These are phyloP conservation scores for Lasiodiplodia theobromae DNA, from an alignment of 2,329 filamentous ascomycete species.

Conservation along the genomic window DNA sequence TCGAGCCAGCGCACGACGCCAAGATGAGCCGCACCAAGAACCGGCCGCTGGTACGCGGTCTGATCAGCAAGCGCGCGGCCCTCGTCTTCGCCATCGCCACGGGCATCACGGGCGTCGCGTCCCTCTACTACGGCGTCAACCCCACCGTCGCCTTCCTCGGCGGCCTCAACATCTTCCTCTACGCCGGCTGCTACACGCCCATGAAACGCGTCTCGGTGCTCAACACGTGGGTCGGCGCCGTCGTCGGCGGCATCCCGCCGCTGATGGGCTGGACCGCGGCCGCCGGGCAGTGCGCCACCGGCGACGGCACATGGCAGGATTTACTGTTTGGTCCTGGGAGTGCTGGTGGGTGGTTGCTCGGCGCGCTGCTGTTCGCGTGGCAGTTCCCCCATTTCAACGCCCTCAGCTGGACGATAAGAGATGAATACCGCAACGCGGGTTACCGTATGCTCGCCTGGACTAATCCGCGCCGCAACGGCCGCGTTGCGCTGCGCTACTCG, in stretches of 20 bases:
- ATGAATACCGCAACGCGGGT: slow-evolving; percentile 80
- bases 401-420: slow-evolving; percentile 83
- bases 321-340: slow-evolving; percentile 74
- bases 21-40: slow-evolving; percentile 95
- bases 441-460: slow-evolving; percentile 82
- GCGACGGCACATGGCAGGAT: slow-evolving; percentile 70
- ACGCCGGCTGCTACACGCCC: slow-evolving; percentile 91
- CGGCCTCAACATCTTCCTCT: slow-evolving; percentile 83
- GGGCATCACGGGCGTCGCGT: slow-evolving; percentile 71
- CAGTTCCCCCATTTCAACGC: slow-evolving; percentile 99
- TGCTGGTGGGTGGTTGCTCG: slow-evolving; percentile 87
- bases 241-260: slow-evolving; percentile 92
- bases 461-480: slow-evolving; percentile 82
- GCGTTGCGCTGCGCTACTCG: slow-evolving; percentile 88
- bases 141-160: slow-evolving; percentile 90
- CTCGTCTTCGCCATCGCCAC: slow-evolving; percentile 79
- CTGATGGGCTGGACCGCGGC: slow-evolving; percentile 98
- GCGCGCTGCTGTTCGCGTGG: slow-evolving; percentile 87
- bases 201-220: slow-evolving; percentile 84
- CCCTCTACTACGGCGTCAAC: slow-evolving; percentile 89
- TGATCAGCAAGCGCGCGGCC: slow-evolving; percentile 76
- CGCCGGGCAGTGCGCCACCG: slow-evolving; percentile 78
- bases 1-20: slow-evolving; percentile 88
- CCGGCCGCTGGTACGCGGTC: slow-evolving; percentile 81
- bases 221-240: slow-evolving; percentile 94